Evolutionary conservation across 2,329 filamentous ascomycete genomes (phyloP), one percentile per base, ranked within the genome.

Genomic region (Aspergillus novofumigatus): DNA sequence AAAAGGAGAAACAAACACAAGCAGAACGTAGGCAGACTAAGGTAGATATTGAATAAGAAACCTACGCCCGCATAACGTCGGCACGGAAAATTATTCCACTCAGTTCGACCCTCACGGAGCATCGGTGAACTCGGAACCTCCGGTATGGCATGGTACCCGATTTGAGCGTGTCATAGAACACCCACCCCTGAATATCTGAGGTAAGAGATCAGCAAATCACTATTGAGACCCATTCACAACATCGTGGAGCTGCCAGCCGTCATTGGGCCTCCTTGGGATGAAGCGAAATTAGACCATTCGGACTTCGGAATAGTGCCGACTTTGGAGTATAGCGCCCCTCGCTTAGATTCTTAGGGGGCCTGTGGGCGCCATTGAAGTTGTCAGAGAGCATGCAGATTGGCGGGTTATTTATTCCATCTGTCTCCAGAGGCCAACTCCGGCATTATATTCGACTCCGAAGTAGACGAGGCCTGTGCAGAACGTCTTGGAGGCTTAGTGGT

Each of bases 121-220:
- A 20, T 55, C 54, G 54, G 54, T 45, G n/a, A 50, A 56, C 54
- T 52, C 47, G 54, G 29, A 56, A 56, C 49, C 35, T 56, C 54
- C 54, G 54, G 48, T 45, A 35, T 51, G 21, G 41, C 25, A 32
- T 41, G 28, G 49, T 44, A 56, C 32, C 49, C 20, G 25, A 29
- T 26, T n/a, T 8, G 11, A n/a, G 32, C 26, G n/a, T 29, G 10
- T 6, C 45, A 14, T 35, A 17, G 4, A 35, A 35, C 32, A 5
- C 32, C 32, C 47, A 21, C 23, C 47, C 47, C 23, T 3, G 32
- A 35, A 35, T 6, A 35, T 35, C 5, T 26, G 25, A 26, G 25
- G 25, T 17, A 6, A 38, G 14, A 7, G 14, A 17, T 17, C 14
- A 38, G 14, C 32, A 38, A 38, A 38, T 38, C 32, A 38, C 17